A percentile compares a stretch with the other conserved stretches of the same genome.
These are phyloP conservation scores for Coemansia sp. DNA, from an alignment of 192 early-diverging fungal species.

Conservation along the genomic window DNA sequence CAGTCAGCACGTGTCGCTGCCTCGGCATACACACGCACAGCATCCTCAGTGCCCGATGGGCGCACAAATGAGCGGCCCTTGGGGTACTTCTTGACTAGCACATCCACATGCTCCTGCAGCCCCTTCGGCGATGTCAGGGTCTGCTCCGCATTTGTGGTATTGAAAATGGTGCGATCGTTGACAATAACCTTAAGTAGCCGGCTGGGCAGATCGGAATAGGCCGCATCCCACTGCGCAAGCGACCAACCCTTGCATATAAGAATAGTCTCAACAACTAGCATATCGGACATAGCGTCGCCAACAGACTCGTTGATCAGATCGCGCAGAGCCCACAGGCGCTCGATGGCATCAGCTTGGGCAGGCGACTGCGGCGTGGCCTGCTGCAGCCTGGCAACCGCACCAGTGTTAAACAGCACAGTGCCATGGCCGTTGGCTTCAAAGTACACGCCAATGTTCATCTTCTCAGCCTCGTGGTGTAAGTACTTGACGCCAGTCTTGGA, in stretches of 20 bases:
- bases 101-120: conserved; percentile 83
- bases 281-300: conserved; percentile 96
- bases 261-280: conserved; percentile 93
- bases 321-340: conserved; percentile 76
- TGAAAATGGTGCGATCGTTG: conserved; percentile 80
- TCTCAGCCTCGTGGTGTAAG: conserved; percentile 96
- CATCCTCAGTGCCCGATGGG: conserved; percentile 98
- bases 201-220: conserved; percentile 94
- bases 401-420: conserved; percentile 92
- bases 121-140: conserved; percentile 83
- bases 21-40: conserved; percentile 98
- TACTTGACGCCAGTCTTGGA: conserved; percentile 98
- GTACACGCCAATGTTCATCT: conserved; percentile 98
- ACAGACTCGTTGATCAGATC: conserved; percentile 99
- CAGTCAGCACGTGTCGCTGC: conserved; percentile 88
- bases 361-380: conserved; percentile 57
- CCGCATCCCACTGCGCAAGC: conserved; percentile 83
- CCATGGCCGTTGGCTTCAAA: conserved; percentile 99
- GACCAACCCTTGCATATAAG: conserved; percentile 79
- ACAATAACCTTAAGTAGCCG: conserved; percentile 96
- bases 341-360: conserved; percentile 73
- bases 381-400: conserved; percentile 62
- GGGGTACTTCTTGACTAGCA: conserved; percentile 77
- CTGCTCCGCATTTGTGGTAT: conserved; percentile 95
- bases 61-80: conserved; percentile 94